These are phyloP conservation scores for Podospora tetraspora DNA, from an alignment of 495 filamentous ascomycete species.

Conservation along the genomic window DNA sequence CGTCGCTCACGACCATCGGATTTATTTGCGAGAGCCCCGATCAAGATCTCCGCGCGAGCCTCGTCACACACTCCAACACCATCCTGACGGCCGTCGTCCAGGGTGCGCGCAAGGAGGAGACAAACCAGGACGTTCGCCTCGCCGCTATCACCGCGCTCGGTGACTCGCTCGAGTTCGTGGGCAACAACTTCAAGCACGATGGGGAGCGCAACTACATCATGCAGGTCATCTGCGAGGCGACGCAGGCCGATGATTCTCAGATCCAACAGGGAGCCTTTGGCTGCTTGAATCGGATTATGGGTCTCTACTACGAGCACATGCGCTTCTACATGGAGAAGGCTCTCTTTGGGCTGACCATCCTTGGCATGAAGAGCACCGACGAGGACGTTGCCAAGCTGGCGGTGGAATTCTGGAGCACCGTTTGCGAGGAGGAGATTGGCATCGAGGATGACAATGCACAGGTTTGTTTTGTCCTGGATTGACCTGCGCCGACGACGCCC, in stretches of 20 bases:
- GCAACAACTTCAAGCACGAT: constrained; percentile 97
- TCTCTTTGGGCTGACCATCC: constrained; percentile 93
- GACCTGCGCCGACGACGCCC: background rate
- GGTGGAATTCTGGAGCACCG: constrained; percentile 99
- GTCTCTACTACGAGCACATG: constrained; percentile 98
- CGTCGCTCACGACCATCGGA: constrained; percentile 88
- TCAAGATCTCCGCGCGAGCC: constrained; percentile 70
- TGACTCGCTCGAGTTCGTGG: constrained; percentile 96
- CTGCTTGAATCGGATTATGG: constrained; percentile 97
- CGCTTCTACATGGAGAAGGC: constrained; percentile 99
- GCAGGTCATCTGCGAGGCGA: constrained; percentile 99
- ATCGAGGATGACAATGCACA: constrained; percentile 95
- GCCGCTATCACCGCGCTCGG: constrained; percentile 90
- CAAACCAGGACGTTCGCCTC: constrained; percentile 79
- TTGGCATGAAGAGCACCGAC: constrained; percentile 96
- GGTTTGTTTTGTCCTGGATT: constrained; percentile 52
- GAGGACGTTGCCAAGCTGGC: constrained; percentile 97
- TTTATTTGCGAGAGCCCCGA: constrained; percentile 98
- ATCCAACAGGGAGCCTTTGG: constrained; percentile 95
- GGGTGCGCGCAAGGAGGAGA: constrained; percentile 92
- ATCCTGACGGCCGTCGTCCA: constrained; percentile 97
- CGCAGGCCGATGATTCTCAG: constrained; percentile 79
- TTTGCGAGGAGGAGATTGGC: constrained; percentile 94
- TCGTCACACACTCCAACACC: constrained; percentile 86
- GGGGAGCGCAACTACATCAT: constrained; percentile 99